Evolutionary conservation across 202 grass and related monocot species (phyloP), one percentile per base, ranked within the genome.

Genomic region (Saccharum hybrid): DNA sequence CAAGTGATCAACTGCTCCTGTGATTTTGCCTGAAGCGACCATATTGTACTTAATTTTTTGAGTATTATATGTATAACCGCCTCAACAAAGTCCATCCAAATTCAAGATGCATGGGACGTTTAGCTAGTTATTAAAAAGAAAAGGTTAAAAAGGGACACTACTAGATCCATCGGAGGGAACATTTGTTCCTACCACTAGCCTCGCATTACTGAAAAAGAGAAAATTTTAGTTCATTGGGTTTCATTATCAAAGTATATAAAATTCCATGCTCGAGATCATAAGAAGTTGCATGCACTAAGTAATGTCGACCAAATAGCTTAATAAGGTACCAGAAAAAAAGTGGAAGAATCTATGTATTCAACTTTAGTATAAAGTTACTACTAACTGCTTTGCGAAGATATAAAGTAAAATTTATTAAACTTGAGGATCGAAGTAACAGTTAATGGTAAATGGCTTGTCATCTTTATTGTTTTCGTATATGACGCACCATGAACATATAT

Each of bases 1-100:
- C 59, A 77, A 62, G n/a, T 38, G 34, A 48, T 51, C 45, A 48
- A 52, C 78, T 76, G 31, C 64, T 68, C 33, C 36, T 68, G 49
- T 49, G 60, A 67, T 90, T 81, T 82, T 89, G 34, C 59, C 56
- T 45, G 34, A 40, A 62, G 18, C 1, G 39, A 16, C 76, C 31
- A 26, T 19, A 26, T 19, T 67, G 51, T 33, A 72, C 12, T 37
- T 18, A n/a, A 73, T 67, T 49, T 10, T 4, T 38, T 65, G 12
- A 78, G 34, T 78, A 43, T 39, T 11, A 56, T 16, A 13, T 56
- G n/a, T 54, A 54, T 54, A 19, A 16, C 14, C 72, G 33, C 65
- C 51, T 40, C 1, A 1, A 59, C 39, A 16, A 52, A 52, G n/a
- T 86, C 67, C 10, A 49, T 26, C 7, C 7, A 52, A 65, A 71